Conservation (phyloP, 495 filamentous ascomycete genomes). For the Bryoglossum gracile region DNA sequence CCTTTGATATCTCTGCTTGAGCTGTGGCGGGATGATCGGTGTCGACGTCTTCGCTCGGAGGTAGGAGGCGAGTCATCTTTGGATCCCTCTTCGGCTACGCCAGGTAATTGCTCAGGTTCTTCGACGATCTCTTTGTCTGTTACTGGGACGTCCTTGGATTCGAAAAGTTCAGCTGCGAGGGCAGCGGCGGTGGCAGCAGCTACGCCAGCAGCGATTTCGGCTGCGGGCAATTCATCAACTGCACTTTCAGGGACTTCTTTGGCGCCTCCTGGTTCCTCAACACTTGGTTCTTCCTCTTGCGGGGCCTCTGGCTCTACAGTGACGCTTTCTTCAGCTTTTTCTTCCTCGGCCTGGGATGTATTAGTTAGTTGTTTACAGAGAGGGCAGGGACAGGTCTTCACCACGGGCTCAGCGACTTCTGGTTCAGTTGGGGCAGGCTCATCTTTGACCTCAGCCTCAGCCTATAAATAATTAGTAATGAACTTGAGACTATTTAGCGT, state of each 20-base stretch:
- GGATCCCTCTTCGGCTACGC: conserved; percentile 6
- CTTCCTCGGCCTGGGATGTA: neutral
- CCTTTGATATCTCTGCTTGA: conserved; percentile 13
- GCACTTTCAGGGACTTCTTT: neutral
- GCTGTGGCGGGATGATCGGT: conserved; percentile 12
- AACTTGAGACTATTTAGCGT: no score
- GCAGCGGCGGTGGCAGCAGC: no score
- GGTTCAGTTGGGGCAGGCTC: neutral
- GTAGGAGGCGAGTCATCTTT: conserved; percentile 7
- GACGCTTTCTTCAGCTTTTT: no score
- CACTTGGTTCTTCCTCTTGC: no score
- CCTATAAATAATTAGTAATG: no score
- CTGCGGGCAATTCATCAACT: conserved; percentile 11
- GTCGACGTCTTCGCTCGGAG: conserved; percentile 12
- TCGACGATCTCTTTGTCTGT: conserved; percentile 19
- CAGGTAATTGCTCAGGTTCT: conserved; percentile 17
- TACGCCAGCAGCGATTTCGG: conserved; percentile 5
- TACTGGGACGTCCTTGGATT: conserved; percentile 1
- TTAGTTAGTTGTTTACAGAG: no score
- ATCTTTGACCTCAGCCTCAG: neutral
- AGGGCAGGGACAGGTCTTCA: no score
- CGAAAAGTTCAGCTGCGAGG: neutral
- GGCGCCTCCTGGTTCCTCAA: no score
- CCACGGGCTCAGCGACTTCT: neutral
- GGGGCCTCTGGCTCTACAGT: no score